Conservation (phyloP, 371 early-diverging fungal genomes). For the Rhizopus sp. region DNA sequence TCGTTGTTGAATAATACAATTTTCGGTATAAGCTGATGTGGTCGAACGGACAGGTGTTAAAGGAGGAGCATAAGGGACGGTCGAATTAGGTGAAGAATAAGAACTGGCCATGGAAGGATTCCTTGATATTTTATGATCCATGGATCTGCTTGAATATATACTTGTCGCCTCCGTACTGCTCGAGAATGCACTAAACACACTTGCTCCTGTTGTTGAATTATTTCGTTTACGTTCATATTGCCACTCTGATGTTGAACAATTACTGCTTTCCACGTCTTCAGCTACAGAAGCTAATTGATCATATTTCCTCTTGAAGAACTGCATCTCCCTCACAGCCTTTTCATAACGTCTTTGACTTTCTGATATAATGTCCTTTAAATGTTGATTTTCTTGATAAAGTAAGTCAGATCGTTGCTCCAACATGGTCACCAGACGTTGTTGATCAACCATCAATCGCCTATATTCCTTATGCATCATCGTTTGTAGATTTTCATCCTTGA, state of each 20-base stretch:
- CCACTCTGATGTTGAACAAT: slow-evolving; percentile 7
- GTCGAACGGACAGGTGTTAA: slow-evolving; percentile 31
- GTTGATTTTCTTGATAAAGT: slow-evolving; percentile 32
- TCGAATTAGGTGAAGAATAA: slow-evolving; percentile 24
- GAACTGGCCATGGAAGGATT: slow-evolving; percentile 28
- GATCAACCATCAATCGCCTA: slow-evolving; percentile 26
- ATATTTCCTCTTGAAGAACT: slow-evolving; percentile 45
- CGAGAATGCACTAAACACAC: slow-evolving; percentile 24
- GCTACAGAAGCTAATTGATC: slow-evolving; percentile 16
- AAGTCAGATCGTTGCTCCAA: slow-evolving; percentile 27
- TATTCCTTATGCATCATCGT: slow-evolving; percentile 28
- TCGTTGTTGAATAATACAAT: slow-evolving; percentile 34
- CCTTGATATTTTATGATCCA: slow-evolving; percentile 6
- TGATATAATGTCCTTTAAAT: slow-evolving; percentile 22
- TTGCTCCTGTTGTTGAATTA: slow-evolving; percentile 18
- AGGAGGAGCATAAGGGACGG: slow-evolving; percentile 17
- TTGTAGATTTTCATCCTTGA: slow-evolving; percentile 21
- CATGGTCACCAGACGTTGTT: slow-evolving; percentile 34
- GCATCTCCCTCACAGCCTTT: slow-evolving; percentile 53
- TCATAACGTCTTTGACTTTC: slow-evolving; percentile 47
- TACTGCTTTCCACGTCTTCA: too few relatives aligned
- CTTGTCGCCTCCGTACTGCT: slow-evolving; percentile 21
- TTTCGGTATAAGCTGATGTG: slow-evolving; percentile 26
- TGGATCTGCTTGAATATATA: slow-evolving; percentile 12
- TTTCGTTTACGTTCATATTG: slow-evolving; percentile 9